phyloP scores from a whole-genome alignment of 805 yeast species.

The Spathaspora sp. region DNA sequence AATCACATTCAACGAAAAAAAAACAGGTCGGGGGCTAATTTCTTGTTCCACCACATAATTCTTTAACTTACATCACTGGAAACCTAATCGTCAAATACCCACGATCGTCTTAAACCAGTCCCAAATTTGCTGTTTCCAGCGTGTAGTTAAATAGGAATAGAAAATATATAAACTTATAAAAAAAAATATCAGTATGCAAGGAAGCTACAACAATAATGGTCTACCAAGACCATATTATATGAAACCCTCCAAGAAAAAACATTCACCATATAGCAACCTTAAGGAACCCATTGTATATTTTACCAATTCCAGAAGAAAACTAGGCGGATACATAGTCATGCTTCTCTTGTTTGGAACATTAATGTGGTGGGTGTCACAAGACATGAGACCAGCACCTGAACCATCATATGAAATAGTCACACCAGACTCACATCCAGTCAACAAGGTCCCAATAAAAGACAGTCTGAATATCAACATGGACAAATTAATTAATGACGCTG shows the following conservation, averaged over 20 bases:
- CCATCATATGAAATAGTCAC: conserved; percentile 24
- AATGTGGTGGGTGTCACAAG: conserved; percentile 35
- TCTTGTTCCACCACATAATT: neutral
- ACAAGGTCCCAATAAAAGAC: conserved; percentile 3
- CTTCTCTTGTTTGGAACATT: conserved; percentile 31
- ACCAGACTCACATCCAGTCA: conserved; percentile 3
- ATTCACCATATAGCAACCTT: conserved; percentile 30
- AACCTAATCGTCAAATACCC: no score
- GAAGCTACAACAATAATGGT: conserved; percentile 38
- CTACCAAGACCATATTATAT: conserved; percentile 45
- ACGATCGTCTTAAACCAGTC: no score
- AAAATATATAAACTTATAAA: neutral
- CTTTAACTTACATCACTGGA: neutral
- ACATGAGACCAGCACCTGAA: conserved; percentile 25
- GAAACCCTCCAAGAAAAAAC: conserved; percentile 37
- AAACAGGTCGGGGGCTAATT: neutral
- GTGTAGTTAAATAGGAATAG: no score
- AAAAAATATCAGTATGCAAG: conserved; percentile 31
- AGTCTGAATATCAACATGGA: conserved; percentile 14
- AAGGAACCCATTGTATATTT: conserved; percentile 28
- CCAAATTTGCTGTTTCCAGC: neutral
- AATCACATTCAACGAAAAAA: neutral
- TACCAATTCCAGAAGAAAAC: conserved; percentile 34
- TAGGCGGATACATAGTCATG: conserved; percentile 35
- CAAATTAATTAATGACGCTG: conserved; percentile 25